Evolutionary conservation across 225 moss, liverwort and hornwort species (phyloP).

Genomic region (Sphagnum contortum): DNA sequence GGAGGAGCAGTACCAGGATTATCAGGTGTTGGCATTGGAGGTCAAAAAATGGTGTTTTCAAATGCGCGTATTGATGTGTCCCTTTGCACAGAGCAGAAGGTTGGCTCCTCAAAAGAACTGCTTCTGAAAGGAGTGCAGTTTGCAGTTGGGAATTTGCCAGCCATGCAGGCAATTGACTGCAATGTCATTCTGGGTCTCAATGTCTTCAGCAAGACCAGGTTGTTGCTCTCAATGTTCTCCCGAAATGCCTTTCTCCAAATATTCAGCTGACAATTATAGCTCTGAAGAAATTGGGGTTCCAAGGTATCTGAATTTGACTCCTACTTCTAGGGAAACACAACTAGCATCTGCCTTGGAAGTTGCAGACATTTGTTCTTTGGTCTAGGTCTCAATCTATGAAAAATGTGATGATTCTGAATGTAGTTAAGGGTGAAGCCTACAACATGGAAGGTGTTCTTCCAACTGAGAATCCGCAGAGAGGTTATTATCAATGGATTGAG

Average conservation of each 20-base stretch:
- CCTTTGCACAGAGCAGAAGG: slow-evolving; percentile 28
- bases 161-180: slow-evolving; percentile 73
- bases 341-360: too few species aligned
- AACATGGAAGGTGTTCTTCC: too few species aligned
- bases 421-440: too few species aligned
- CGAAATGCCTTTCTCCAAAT: slow-evolving; percentile 31
- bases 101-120: slow-evolving; percentile 12
- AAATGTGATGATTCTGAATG: too few species aligned
- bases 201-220: slow-evolving; percentile 63
- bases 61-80: slow-evolving; percentile 55
- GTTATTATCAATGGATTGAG: too few species aligned
- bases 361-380: too few species aligned
- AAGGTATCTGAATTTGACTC: too few species aligned
- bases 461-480: too few species aligned
- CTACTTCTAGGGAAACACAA: too few species aligned
- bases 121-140: slow-evolving; percentile 56
- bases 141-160: slow-evolving; percentile 85
- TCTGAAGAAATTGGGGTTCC: too few species aligned
- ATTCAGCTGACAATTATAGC: neutral
- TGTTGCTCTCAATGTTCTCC: slow-evolving; percentile 59
- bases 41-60: slow-evolving; percentile 67
- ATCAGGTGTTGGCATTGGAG: slow-evolving; percentile 76
- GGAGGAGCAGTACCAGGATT: slow-evolving; percentile 33
- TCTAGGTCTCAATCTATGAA: too few species aligned
- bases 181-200: slow-evolving; percentile 83